Evolutionary conservation across 495 filamentous ascomycete genomes (phyloP).

Genomic region (Hapsidospora chrysogenum): DNA sequence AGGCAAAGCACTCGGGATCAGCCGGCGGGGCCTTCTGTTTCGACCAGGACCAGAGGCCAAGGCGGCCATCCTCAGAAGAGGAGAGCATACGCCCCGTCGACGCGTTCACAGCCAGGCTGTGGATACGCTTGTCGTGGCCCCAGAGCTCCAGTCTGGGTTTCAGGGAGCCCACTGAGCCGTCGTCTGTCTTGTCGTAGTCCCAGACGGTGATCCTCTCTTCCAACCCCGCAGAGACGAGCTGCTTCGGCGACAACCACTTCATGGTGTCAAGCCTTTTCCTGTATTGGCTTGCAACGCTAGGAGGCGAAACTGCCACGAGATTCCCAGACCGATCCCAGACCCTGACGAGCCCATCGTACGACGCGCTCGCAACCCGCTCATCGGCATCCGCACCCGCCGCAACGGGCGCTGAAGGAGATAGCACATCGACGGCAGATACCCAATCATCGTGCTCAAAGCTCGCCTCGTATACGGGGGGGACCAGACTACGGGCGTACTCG

Average conservation of each 20-base stretch:
- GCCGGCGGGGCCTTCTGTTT: conserved; percentile 57
- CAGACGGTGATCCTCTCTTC: conserved; percentile 76
- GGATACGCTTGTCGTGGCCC: conserved; percentile 61
- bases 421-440: conserved; percentile 82
- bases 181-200: conserved; percentile 58
- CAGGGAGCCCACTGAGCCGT: conserved; percentile 41
- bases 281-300: conserved; percentile 50
- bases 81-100: conserved; percentile 64
- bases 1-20: conserved; percentile 45
- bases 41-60: conserved; percentile 72
- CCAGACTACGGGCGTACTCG: conserved; percentile 81
- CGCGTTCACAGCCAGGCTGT: conserved; percentile 62
- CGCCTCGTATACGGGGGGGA: conserved; percentile 71
- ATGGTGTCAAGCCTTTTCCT: conserved; percentile 58
- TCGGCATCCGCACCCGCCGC: conserved; percentile 21
- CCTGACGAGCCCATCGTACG: conserved; percentile 74
- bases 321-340: conserved; percentile 82
- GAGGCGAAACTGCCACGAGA: conserved; percentile 50
- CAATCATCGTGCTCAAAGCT: conserved; percentile 94
- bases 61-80: conserved; percentile 58
- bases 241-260: conserved; percentile 59
- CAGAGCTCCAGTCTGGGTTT: conserved; percentile 70
- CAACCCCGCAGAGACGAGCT: conserved; percentile 63
- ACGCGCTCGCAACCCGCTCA: conserved; percentile 63
- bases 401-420: conserved; percentile 49